Percentiles rank a stretch among this genome's conserved stretches.
Conservation (phyloP, 768 basidiomycete genomes). For the Lactarius trivialis region DNA sequence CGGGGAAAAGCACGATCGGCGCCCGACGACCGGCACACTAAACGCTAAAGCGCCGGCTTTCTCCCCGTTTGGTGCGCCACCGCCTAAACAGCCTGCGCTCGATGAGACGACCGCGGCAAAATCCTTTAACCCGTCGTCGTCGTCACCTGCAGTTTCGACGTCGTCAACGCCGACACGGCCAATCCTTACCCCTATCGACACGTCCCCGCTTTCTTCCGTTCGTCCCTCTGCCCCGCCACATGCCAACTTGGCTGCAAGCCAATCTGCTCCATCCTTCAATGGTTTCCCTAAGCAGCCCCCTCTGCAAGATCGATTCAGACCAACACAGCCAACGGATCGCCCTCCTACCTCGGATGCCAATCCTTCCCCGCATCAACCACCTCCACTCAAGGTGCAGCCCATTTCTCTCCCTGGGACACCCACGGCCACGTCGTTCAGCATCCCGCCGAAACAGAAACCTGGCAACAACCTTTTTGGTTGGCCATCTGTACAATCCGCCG, state of each 20-base stretch:
- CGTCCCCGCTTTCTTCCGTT: slow-evolving; percentile 6
- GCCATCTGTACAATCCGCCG: slow-evolving; percentile 24
- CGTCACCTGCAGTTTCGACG: neutral
- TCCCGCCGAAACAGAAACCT: slow-evolving; percentile 17
- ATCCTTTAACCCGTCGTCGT: neutral
- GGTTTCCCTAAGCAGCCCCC: neutral
- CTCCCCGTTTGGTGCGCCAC: slow-evolving; percentile 20
- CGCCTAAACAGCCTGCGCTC: slow-evolving; percentile 19
- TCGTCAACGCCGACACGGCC: slow-evolving; percentile 14
- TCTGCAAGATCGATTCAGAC: neutral
- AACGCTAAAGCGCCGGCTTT: slow-evolving; percentile 22
- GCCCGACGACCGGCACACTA: neutral
- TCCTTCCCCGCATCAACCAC: slow-evolving; percentile 14
- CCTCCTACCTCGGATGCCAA: neutral
- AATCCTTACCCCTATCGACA: slow-evolving; percentile 15
- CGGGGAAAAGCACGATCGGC: slow-evolving; percentile 2
- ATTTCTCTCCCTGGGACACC: slow-evolving; percentile 31
- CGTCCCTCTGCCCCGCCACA: neutral
- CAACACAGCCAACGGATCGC: neutral
- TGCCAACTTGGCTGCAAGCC: slow-evolving; percentile 5
- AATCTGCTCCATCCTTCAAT: slow-evolving; percentile 11
- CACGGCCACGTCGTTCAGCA: slow-evolving; percentile 27
- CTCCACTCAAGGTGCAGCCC: slow-evolving; percentile 26
- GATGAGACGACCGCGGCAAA: neutral
- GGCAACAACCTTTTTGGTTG: slow-evolving; percentile 27